These are phyloP conservation scores for Kokia cookei DNA, from an alignment of 441 rosid species.

Conservation along the genomic window DNA sequence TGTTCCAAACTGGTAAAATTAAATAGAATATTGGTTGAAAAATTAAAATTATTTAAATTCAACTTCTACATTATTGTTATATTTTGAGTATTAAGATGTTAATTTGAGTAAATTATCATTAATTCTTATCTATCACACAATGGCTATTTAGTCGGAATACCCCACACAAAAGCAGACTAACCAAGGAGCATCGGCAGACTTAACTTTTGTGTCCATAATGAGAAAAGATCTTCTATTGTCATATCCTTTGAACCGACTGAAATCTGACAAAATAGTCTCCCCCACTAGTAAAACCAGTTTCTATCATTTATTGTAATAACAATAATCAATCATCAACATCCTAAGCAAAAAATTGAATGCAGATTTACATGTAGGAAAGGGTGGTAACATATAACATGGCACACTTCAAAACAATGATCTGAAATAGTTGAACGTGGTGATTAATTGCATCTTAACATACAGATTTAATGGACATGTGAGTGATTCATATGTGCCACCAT, in stretches of 20 bases:
- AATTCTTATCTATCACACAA: background rate
- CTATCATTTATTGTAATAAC: conserved; percentile 1
- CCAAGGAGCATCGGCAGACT: conserved; percentile 11
- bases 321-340: background rate
- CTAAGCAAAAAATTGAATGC: conserved; percentile 15
- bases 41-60: background rate
- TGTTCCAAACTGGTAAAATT: background rate
- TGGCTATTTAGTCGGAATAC: background rate
- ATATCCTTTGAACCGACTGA: conserved; percentile 16
- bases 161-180: conserved; percentile 2
- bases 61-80: background rate
- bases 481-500: conserved; percentile 9
- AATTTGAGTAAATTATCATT: background rate
- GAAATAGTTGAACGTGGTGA: background rate
- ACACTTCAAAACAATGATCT: background rate
- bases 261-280: background rate
- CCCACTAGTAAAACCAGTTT: conserved; percentile 6
- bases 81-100: conserved; percentile 10
- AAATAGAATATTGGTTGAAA: conserved; percentile 2
- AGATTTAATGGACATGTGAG: background rate
- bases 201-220: conserved; percentile 13
- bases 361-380: conserved; percentile 16
- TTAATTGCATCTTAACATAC: background rate
- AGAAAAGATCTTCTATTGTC: conserved; percentile 26
- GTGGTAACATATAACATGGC: conserved; percentile 8